phyloP scores from a whole-genome alignment of 306 rosid genomes.

The Sesbania bispinosa region DNA sequence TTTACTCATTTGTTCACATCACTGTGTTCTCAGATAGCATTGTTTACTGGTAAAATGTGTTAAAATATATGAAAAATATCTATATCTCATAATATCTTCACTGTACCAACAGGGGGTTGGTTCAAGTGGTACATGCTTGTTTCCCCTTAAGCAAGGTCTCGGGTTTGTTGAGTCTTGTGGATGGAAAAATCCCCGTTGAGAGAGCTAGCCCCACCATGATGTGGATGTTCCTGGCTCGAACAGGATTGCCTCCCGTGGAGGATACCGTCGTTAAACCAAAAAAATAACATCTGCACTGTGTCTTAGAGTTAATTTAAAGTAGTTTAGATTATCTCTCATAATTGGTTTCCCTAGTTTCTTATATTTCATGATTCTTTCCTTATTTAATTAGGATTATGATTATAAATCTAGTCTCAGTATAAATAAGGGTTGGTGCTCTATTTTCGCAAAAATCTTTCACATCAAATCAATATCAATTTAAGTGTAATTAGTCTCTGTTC shows the following conservation, averaged over 20 bases:
- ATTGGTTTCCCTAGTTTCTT: neutral
- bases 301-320: neutral
- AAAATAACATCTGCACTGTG: too few species aligned
- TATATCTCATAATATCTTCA: neutral
- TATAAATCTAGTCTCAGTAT: neutral
- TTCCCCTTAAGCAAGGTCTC: too few species aligned
- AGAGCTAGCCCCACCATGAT: too few species aligned
- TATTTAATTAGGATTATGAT: neutral
- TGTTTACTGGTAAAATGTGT: neutral
- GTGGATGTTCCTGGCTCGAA: too few species aligned
- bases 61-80: neutral
- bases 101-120: too few species aligned
- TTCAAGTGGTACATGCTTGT: too few species aligned
- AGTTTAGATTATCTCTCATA: neutral
- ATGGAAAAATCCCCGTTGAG: too few species aligned
- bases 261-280: too few species aligned
- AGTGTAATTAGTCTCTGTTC: neutral
- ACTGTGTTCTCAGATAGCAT: neutral
- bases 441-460: neutral
- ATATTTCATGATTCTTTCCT: neutral
- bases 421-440: neutral
- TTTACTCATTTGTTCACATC: neutral
- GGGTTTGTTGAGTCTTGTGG: too few species aligned
- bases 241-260: too few species aligned
- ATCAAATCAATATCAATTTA: neutral